Evolutionary conservation across 805 yeast genomes (phyloP), one percentile per base, ranked within the genome.

Genomic region (Yarrowia sp.): DNA sequence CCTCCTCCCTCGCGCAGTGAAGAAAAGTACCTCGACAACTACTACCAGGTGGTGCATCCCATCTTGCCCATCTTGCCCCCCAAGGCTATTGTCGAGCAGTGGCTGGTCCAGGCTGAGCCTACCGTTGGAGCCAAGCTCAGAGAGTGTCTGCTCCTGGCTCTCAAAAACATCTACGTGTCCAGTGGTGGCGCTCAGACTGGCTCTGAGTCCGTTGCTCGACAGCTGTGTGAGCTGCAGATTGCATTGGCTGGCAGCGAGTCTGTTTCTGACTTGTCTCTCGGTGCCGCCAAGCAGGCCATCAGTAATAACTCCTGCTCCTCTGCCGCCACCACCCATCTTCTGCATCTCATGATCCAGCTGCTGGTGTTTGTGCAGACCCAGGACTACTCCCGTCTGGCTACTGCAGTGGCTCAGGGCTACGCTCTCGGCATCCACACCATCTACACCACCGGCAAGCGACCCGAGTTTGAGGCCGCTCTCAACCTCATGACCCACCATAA

Each of bases 11-110:
- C 74, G 16, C 72, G 73, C 32, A 72, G 74, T 72, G 74, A 73
- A 66, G 79, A 78, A 26, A 72, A 73, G 22, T 75, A 72, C 32
- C 73, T 80, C 49, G 80, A 77, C 70, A 70, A 71, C 43, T 80
- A 80, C 70, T 80, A 79, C 72, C 73, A 75, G 67, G 72, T 73
- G 45, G 73, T 79, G 63, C 82, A 81, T 71, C 79, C 80, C 10
- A 72, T 76, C 32, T 72, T 80, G 67, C 83, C 83, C 9, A 68
- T 80, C 26, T 74, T 80, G 48, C 80, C 80, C 7, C 77, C 79
- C 40, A 72, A 63, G 56, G 46, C 48, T 5, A 19, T 48, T 36
- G 55, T 63, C 11, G 67, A 76, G 36, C 73, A 75, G 35, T 72
- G 74, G 15, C 75, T 74, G 66, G 74, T 79, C 38, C 72, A 76